A percentile compares a stretch with the other conserved stretches of the same genome.
These are phyloP conservation scores for Lophiostoma macrostomum DNA, from an alignment of 495 filamentous ascomycete species.

Conservation along the genomic window DNA sequence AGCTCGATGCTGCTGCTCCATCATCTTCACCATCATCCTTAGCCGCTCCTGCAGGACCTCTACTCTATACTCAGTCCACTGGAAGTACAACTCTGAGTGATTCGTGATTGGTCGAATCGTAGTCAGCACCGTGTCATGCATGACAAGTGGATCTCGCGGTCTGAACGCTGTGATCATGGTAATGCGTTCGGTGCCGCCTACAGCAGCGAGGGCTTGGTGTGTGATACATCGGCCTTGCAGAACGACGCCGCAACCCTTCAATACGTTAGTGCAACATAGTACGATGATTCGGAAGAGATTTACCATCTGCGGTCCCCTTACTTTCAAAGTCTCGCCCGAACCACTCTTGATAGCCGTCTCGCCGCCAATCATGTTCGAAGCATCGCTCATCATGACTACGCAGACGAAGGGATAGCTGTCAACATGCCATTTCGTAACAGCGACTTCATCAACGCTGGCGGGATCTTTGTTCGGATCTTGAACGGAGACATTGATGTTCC, in stretches of 20 bases:
- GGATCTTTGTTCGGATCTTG: not conserved
- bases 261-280: not conserved
- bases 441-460: not conserved
- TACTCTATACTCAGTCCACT: slow-evolving; percentile 64
- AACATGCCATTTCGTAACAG: slow-evolving; percentile 23
- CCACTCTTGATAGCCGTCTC: slow-evolving; percentile 28
- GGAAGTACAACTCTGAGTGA: slow-evolving; percentile 51
- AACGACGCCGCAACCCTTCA: slow-evolving; percentile 30
- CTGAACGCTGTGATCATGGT: slow-evolving; percentile 34
- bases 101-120: slow-evolving; percentile 24
- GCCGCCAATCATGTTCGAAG: slow-evolving; percentile 25
- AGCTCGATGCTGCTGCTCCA: slow-evolving; percentile 22
- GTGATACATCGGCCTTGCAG: slow-evolving; percentile 32
- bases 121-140: slow-evolving; percentile 22
- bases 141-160: slow-evolving; percentile 19
- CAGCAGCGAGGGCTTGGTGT: slow-evolving; percentile 28
- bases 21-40: slow-evolving; percentile 23
- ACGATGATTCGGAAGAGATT: not conserved
- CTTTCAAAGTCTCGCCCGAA: slow-evolving; percentile 20
- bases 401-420: slow-evolving; percentile 31
- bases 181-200: slow-evolving; percentile 28
- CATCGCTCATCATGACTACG: slow-evolving; percentile 31
- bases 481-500: slow-evolving; percentile 24
- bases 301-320: slow-evolving; percentile 23
- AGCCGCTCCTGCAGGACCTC: slow-evolving; percentile 60